These are phyloP conservation scores for Nemania sp. DNA, from an alignment of 2,329 filamentous ascomycete genomes.

Conservation along the genomic window DNA sequence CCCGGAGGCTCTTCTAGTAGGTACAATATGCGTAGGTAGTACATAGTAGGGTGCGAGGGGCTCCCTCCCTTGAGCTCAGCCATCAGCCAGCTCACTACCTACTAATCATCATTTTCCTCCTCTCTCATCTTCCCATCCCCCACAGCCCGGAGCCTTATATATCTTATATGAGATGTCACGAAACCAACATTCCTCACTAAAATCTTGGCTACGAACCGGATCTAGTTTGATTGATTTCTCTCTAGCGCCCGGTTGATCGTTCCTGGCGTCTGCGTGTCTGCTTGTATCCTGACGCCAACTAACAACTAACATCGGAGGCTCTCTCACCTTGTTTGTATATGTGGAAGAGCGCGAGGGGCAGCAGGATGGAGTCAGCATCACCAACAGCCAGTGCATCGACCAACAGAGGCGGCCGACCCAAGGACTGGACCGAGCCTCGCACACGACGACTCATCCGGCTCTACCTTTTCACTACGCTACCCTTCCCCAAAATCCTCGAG, in stretches of 20 bases:
- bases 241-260: conserved; percentile 8
- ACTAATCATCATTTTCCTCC: conserved; percentile 37
- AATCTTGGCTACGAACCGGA: conserved; percentile 21
- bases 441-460: conserved; percentile 66
- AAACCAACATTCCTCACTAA: neutral
- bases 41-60: conserved; percentile 21
- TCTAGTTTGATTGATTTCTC: conserved; percentile 26
- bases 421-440: conserved; percentile 66
- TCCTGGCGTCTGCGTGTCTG: conserved; percentile 5
- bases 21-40: too few species aligned
- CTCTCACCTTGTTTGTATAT: conserved; percentile 6
- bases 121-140: conserved; percentile 23
- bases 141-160: conserved; percentile 32
- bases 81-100: conserved; percentile 19
- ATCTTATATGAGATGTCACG: conserved; percentile 36
- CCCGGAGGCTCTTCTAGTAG: conserved; percentile 19
- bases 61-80: conserved; percentile 32
- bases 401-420: conserved; percentile 61
- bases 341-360: conserved; percentile 25
- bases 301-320: neutral
- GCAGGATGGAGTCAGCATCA: conserved; percentile 46
- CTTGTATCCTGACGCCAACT: conserved; percentile 15
- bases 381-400: conserved; percentile 47
- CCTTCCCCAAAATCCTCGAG: conserved; percentile 61
- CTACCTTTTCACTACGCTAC: conserved; percentile 68